Percentiles rank a stretch among this genome's conserved stretches.
Conservation (phyloP, 148 eudicot species). For the Rheum nobile region DNA sequence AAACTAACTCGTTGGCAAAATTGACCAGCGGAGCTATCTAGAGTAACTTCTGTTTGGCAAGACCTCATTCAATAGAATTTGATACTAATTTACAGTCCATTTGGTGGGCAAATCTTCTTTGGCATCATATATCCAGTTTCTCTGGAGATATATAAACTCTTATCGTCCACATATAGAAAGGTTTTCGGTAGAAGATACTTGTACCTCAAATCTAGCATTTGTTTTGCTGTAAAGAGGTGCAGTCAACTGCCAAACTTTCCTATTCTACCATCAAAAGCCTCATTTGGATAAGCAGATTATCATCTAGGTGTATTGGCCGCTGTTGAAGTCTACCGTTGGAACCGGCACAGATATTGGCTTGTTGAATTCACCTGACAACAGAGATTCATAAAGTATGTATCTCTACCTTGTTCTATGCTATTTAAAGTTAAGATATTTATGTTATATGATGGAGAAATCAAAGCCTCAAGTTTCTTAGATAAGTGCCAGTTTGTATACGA, state of each 20-base stretch:
- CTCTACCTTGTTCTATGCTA: neutral
- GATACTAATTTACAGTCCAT: conserved; percentile 12
- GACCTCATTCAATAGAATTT: neutral
- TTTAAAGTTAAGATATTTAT: neutral
- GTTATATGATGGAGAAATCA: neutral
- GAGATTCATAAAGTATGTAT: neutral
- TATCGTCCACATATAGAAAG: conserved; percentile 4
- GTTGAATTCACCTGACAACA: neutral
- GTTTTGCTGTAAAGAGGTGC: neutral
- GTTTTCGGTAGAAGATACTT: neutral
- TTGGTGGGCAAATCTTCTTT: conserved; percentile 64
- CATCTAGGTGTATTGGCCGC: neutral
- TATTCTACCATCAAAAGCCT: neutral
- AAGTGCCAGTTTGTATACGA: neutral
- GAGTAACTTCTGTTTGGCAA: neutral
- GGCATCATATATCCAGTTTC: conserved; percentile 30
- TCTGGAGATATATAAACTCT: conserved; percentile 18
- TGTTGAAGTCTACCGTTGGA: neutral
- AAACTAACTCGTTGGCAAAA: neutral
- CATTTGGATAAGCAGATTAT: neutral
- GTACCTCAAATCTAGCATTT: neutral
- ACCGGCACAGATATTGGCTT: neutral
- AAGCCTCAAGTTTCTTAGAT: neutral
- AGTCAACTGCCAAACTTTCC: neutral
- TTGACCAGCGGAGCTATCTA: neutral